Base-by-base conservation (phyloP, 2,329 filamentous ascomycete species). In the Incumbomyces lentus region DNA sequence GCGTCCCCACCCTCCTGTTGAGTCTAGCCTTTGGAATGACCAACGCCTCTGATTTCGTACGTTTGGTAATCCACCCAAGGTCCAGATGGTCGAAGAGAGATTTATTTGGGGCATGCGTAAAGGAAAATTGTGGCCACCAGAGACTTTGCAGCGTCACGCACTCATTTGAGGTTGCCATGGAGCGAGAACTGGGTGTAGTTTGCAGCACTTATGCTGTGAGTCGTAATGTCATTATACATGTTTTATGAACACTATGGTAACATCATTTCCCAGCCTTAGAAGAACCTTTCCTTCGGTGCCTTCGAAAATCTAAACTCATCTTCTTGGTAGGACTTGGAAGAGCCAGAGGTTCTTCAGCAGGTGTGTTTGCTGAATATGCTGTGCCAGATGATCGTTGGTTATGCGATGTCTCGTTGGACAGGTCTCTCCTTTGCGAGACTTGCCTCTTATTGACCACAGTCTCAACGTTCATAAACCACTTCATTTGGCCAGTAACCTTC, bases 391-490 rank as follows among this genome's bases (percentile, higher is more conserved):
- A 37, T 26, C 38, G 42, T 13, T 37, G 33, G 14, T 45, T 33
- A 14, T 22, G 38, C 7, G 17, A 18, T n/a, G 7, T 17, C 13
- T 37, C 33, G 19, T 14, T 30, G 2, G 12, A 35, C 6, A 14
- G 6, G 16, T 29, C n/a, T 5, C 5, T 18, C 10, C 34, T 17
- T 31, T 30, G 13, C 11, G 35, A 35, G 19, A 30, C 22, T 10
- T 44, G 44, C 38, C 49, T 47, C 35, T 44, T 41, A 40, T 55
- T 56, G 34, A 65, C 55, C 42, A 64, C 55, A 30, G 57, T 54
- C 46, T 67, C 64, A 44, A 72, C 57, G 31, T 64, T 67, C 42
- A 72, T 65, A n/a, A 64, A 64, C 68, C 70, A 72, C 53, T 62
- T 69, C 70, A 73, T 72, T 51, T 67, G 58, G 2, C 60, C 67